Evolutionary conservation across 352 stramenopile species (phyloP).

Genomic region (Pythium sp.): DNA sequence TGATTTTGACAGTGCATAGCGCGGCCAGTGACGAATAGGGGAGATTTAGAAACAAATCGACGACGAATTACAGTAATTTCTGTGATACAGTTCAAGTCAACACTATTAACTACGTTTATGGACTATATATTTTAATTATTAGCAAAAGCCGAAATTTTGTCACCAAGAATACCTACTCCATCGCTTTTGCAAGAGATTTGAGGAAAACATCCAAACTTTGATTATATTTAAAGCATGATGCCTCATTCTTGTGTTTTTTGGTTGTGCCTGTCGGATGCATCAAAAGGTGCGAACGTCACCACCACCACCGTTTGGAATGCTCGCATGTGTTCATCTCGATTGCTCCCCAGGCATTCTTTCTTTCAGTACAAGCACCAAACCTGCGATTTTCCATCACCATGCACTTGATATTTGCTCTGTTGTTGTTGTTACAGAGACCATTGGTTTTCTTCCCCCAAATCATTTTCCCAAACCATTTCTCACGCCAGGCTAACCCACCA

Average conservation of each 20-base stretch:
- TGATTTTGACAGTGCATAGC: constrained; percentile 3
- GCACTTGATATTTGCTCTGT: background rate
- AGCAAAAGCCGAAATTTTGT: background rate
- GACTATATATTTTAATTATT: background rate
- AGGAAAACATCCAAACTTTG: background rate
- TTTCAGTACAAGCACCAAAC: background rate
- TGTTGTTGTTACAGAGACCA: background rate
- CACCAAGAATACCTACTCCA: no score
- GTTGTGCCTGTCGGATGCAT: background rate
- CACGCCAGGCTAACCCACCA: background rate
- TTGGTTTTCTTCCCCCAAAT: background rate
- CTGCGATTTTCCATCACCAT: background rate
- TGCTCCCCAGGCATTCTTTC: no score
- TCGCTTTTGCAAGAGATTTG: no score
- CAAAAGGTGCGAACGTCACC: background rate
- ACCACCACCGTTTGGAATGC: background rate
- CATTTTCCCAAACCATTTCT: background rate
- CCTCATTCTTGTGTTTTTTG: background rate
- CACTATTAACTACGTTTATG: background rate
- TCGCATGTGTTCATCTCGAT: background rate
- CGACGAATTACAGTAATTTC: background rate
- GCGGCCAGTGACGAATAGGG: background rate
- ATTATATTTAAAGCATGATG: background rate
- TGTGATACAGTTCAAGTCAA: background rate
- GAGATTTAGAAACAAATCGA: background rate